Evolutionary conservation across 2,329 filamentous ascomycete genomes (phyloP).

Genomic region (Colletotrichum orbiculare): DNA sequence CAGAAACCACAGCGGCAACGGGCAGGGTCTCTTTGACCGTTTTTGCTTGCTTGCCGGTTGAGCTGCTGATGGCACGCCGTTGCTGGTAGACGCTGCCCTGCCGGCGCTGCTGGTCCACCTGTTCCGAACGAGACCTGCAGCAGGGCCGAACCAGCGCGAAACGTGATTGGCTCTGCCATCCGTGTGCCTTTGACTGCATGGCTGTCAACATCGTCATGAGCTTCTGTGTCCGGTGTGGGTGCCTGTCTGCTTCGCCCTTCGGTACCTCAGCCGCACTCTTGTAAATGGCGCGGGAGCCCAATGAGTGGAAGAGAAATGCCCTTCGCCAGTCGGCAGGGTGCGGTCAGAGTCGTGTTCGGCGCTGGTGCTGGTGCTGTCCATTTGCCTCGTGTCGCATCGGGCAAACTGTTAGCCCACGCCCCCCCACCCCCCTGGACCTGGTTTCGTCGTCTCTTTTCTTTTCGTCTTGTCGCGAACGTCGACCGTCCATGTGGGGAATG

Average conservation of each 20-base stretch:
- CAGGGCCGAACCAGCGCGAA: constrained; percentile 14
- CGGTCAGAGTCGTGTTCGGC: constrained; percentile 28
- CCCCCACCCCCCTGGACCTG: constrained; percentile 15
- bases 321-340: constrained; percentile 1
- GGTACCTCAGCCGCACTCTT: constrained; percentile 31
- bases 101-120: constrained; percentile 22
- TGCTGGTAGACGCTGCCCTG: background rate
- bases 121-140: constrained; percentile 27
- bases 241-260: background rate
- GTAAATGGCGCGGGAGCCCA: constrained; percentile 14
- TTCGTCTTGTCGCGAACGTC: constrained; percentile 2
- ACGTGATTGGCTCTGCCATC: constrained; percentile 25
- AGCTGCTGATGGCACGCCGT: no score
- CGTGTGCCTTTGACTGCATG: constrained; percentile 1
- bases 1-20: background rate
- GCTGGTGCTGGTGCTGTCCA: background rate
- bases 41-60: background rate
- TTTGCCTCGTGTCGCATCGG: background rate
- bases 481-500: constrained; percentile 24
- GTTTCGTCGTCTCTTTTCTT: constrained; percentile 19
- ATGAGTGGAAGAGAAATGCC: background rate
- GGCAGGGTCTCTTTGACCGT: constrained; percentile 1
- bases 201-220: constrained; percentile 28
- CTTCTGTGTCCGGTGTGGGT: constrained; percentile 1
- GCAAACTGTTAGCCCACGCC: background rate